These are phyloP conservation scores for Eleusine coracana DNA, from an alignment of 176 grass and related monocot species.

Conservation along the genomic window DNA sequence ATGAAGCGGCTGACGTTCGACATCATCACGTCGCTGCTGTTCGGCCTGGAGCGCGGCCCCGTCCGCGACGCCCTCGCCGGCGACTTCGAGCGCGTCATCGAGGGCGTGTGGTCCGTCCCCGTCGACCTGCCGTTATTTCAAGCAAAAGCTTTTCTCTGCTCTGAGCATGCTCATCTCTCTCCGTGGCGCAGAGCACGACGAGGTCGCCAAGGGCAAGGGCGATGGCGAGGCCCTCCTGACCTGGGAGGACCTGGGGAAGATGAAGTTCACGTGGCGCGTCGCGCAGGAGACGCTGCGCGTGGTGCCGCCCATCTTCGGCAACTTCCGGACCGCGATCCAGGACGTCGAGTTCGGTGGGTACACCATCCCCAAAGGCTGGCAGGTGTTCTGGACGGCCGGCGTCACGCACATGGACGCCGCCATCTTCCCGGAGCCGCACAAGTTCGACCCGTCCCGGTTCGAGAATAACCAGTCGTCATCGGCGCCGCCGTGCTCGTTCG, in stretches of 20 bases:
- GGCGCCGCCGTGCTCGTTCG: conserved; percentile 31
- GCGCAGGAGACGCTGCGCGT: conserved; percentile 43
- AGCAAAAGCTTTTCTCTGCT: no score
- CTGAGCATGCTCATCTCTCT: no score
- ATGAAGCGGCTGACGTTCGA: no score
- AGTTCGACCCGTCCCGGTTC: conserved; percentile 56
- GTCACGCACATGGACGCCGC: conserved; percentile 48
- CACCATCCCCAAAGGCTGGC: conserved; percentile 57
- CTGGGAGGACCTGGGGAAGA: conserved; percentile 50
- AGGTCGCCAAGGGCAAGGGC: conserved; percentile 37
- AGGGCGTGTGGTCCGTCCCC: conserved; percentile 39
- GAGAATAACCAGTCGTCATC: conserved; percentile 7
- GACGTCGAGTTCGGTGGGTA: conserved; percentile 53
- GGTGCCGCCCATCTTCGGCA: conserved; percentile 46
- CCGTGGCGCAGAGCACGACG: conserved; percentile 53
- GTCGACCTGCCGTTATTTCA: conserved; percentile 47
- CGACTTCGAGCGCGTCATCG: conserved; percentile 27
- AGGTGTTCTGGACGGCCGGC: conserved; percentile 53
- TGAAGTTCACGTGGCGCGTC: conserved; percentile 49
- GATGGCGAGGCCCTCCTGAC: conserved; percentile 39
- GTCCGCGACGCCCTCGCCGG: conserved; percentile 27
- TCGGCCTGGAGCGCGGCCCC: no score
- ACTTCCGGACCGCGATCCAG: conserved; percentile 33
- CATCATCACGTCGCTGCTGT: no score
- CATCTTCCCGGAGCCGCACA: conserved; percentile 48